Evolutionary conservation across 108 stramenopile species (phyloP), one percentile per base, ranked within the genome.

Genomic region (Mayamaea pseudoterrestris): DNA sequence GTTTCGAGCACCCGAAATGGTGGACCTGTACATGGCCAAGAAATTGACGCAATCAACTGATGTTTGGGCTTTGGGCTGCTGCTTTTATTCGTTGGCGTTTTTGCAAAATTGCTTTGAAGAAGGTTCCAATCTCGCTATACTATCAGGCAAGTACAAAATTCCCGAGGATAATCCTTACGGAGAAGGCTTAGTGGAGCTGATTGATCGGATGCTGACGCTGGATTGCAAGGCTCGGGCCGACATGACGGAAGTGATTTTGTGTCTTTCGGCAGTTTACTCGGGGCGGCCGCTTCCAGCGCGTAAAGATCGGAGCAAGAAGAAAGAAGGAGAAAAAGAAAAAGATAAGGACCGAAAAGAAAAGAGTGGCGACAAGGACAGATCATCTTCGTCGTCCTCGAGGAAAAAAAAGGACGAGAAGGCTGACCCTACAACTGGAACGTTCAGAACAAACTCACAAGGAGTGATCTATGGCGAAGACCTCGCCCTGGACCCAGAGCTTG

Each of bases 1-100:
- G 93, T 96, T 91, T 65, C 79, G 95, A 5, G 80, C 90, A 8
- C 95, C 95, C 5, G 95, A 96, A 58, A 94, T 96, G 95, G 89
- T 93, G 3, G 95, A 96, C 67, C 63, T 96, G 13, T 91, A 81
- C 74, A 80, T 91, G 71, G 52, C 83, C 8, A 79, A 79, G 35
- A 63, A 81, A 27, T 65, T 96, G 39, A 92, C 86, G 1, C 78
- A 88, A 60, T 67, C 69, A 16, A 90, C 93, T 5, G 95, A 96
- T 61, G 77, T 96, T 21, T 96, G 95, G 95, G 95, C 95, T 11
- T 49, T 96, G 58, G 95, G 95, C 31, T 91, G 89, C 57, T 83
- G 88, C 39, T 65, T 94, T 26, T 94, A 83, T 52, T 78, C 87
- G 6, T 37, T 94, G 27, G 74, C 81, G 23, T 93, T 74, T 56